Base-by-base conservation (phyloP, 75 land plant species). In the Picea glauca region DNA sequence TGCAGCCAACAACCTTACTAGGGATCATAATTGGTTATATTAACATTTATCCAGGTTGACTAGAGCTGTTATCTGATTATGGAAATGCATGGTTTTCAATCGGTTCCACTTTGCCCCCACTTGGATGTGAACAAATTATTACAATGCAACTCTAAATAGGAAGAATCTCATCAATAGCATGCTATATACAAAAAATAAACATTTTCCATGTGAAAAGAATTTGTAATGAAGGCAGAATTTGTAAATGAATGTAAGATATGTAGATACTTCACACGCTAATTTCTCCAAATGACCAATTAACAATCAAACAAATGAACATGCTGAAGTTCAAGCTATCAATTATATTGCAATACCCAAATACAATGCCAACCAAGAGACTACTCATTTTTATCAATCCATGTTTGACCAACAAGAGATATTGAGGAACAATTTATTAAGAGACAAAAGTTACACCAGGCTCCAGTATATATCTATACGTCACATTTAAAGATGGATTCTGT, bases 261-360 rank as follows among this genome's bases (percentile, higher is more conserved):
- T 20, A 35, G 40, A 32, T 15, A 5, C 5, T 66, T 32, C 35
- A 32, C 31, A 66, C n/a, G 15, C 5, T 35, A 1, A 66, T 32
- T 32, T 15, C 8, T 6, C 18, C 2, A 0, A n/a, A 40, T 18
- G 23, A 70, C 17, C 13, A 70, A 70, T 20, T 9, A 70, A 20
- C 26, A 56, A 70, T 68, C 46, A 68, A 35, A 68, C 0, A 35
- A 1, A 3, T 14, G 70, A 38, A 11, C 40, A 68, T 17, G 40
- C 3, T 70, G 35, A 40, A 4, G 20, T 70, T 70, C n/a, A 70
- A 70, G 35, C 50, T 40, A 70, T 43, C 35, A 43, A 8, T 32
- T 43, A 70, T 43, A 38, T 70, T 70, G 74, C 54, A 70, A 46
- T 70, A 70, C 2, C 74, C 21, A 46, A n/a, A 66, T 66, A 70